Percentiles rank a stretch among this genome's conserved stretches.
phyloP scores from a whole-genome alignment of 2,329 filamentous ascomycete genomes.

The Cladorrhinum sp. region DNA sequence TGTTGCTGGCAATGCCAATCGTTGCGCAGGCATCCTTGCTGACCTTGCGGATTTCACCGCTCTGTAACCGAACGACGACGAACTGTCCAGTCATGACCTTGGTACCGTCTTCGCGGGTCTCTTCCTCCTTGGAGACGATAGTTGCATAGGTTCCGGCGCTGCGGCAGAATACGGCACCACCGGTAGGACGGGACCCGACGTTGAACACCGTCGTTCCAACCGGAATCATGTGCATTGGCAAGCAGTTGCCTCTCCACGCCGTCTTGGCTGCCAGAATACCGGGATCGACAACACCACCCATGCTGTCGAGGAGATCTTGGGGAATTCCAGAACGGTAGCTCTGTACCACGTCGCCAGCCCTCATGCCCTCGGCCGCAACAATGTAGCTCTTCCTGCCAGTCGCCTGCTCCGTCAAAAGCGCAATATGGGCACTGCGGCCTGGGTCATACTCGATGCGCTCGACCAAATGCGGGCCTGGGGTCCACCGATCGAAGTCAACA shows the following conservation, averaged over 20 bases:
- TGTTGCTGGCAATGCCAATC: slow-evolving; percentile 90
- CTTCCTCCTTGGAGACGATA: slow-evolving; percentile 84
- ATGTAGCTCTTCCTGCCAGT: slow-evolving; percentile 84
- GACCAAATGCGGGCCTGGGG: slow-evolving; percentile 78
- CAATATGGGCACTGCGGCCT: slow-evolving; percentile 88
- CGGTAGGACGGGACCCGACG: slow-evolving; percentile 71
- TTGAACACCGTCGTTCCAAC: slow-evolving; percentile 91
- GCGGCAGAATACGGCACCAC: slow-evolving; percentile 84
- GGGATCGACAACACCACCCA: slow-evolving; percentile 90
- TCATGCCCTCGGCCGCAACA: slow-evolving; percentile 89
- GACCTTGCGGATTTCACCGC: slow-evolving; percentile 86
- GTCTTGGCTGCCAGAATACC: slow-evolving; percentile 95
- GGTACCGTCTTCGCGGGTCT: slow-evolving; percentile 57
- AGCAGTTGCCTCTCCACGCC: slow-evolving; percentile 88
- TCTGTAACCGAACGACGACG: slow-evolving; percentile 83
- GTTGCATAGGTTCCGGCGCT: slow-evolving; percentile 91
- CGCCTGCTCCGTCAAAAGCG: slow-evolving; percentile 71
- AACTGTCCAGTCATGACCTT: slow-evolving; percentile 68
- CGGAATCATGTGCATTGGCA: slow-evolving; percentile 93
- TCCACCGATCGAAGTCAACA: slow-evolving; percentile 80
- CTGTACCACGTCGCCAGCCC: slow-evolving; percentile 86
- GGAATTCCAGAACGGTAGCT: slow-evolving; percentile 91
- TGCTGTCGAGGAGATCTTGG: slow-evolving; percentile 77
- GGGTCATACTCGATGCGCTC: slow-evolving; percentile 97
- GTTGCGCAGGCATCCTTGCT: slow-evolving; percentile 92